Base-by-base conservation (phyloP, 768 basidiomycete species). In the Amanita pallidorosea region DNA sequence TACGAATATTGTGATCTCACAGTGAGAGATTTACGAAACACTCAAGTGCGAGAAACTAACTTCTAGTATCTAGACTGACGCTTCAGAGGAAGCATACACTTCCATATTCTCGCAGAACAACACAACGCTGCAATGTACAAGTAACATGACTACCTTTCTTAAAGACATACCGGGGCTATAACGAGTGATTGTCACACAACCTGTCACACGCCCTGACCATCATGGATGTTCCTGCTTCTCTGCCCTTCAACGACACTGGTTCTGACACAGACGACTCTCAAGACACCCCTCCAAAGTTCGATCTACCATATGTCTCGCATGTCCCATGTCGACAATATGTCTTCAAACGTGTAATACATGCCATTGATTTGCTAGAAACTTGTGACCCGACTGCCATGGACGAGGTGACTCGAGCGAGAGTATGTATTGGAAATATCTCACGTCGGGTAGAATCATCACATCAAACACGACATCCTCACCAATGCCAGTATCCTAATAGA, bases 1-100 rank as follows among this genome's bases (percentile, higher is more conserved):
- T 68, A 88, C 20, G 72, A 81, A 45, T 89, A 81, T 61, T 80
- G 70, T 58, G 81, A 80, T 56, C 72, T 71, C 35, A 74, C 78
- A 67, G 88, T 90, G 55, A 51, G 77, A 63, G 23, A 31, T 22
- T 27, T 49, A 29, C 6, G 45, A 12, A 36, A 18, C 45, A 41
- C 54, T 47, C 20, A 45, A 52, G 3, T n/a, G 9, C 36, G 11
- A 8, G 18, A 23, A 25, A 25, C 42, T 35, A 7, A 51, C 15
- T 2, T 56, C 46, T 54, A 49, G 29, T 45, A n/a, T 52, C 5
- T 60, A 91, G 88, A 75, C 76, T 13, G 64, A 63, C 6, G 77
- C 83, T 57, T 78, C 85, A 3, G 73, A 64, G 17, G 67, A 71
- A 33, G 70, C 71, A 6, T 80, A 86, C 52, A 80, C 84, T 55